phyloP scores from a whole-genome alignment of 1,139 yeast species.

The Debaryomyces fabryi region DNA sequence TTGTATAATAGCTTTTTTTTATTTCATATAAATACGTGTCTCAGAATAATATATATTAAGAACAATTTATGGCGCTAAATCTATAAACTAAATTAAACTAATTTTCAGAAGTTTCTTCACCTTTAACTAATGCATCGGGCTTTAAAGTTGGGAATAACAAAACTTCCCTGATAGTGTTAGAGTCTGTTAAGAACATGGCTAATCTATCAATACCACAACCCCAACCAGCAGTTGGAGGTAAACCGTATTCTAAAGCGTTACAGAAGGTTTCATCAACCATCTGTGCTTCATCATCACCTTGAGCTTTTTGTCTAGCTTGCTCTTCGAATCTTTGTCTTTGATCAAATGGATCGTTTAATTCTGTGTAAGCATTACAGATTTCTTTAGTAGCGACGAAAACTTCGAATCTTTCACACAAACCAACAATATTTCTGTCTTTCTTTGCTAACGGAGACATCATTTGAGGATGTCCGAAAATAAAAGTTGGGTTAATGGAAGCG shows the following conservation, averaged over 20 bases:
- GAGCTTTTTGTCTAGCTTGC: constrained; percentile 97
- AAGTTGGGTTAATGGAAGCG: constrained; percentile 92
- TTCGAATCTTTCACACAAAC: constrained; percentile 97
- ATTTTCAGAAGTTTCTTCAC: constrained; percentile 33
- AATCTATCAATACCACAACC: constrained; percentile 99
- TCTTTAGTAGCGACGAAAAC: constrained; percentile 98
- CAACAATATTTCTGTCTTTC: constrained; percentile 88
- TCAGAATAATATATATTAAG: neutral
- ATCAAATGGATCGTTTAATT: constrained; percentile 98
- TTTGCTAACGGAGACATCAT: constrained; percentile 99
- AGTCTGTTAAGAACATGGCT: constrained; percentile 96
- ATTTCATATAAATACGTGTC: neutral
- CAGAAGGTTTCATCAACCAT: constrained; percentile 95
- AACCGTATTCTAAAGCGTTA: constrained; percentile 96
- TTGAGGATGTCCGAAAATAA: constrained; percentile 98
- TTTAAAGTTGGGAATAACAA: constrained; percentile 97
- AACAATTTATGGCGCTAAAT: neutral
- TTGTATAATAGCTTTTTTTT: constrained; percentile 5
- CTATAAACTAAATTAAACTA: constrained; percentile 9
- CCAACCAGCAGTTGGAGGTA: constrained; percentile 99
- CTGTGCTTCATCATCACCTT: constrained; percentile 99
- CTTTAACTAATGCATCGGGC: constrained; percentile 68
- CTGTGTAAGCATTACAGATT: constrained; percentile 97
- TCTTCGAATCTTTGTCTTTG: constrained; percentile 97
- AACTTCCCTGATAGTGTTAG: constrained; percentile 97